Conservation (phyloP, 106 monocot genomes). For the Acanthochlamys bracteata region DNA sequence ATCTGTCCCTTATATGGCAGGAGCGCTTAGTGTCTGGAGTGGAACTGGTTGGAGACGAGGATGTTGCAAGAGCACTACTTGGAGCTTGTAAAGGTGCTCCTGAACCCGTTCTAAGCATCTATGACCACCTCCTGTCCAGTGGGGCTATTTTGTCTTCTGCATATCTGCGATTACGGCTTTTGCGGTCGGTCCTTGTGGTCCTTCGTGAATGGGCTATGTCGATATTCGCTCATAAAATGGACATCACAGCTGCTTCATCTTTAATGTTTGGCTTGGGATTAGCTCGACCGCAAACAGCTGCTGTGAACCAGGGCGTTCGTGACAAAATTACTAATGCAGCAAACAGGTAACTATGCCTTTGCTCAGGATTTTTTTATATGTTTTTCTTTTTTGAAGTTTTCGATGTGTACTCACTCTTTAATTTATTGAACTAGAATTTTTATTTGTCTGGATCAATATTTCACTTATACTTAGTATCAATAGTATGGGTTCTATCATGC, state of each 20-base stretch:
- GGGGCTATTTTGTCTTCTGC: slow-evolving; percentile 64
- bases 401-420: not conserved
- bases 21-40: slow-evolving; percentile 54
- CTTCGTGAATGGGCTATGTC: slow-evolving; percentile 88
- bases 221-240: slow-evolving; percentile 32
- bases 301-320: slow-evolving; percentile 49
- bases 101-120: slow-evolving; percentile 64
- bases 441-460: too few species aligned
- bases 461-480: too few species aligned
- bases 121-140: slow-evolving; percentile 75
- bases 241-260: slow-evolving; percentile 37
- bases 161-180: slow-evolving; percentile 58
- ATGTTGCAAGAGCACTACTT: slow-evolving; percentile 89
- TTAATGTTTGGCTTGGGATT: slow-evolving; percentile 34
- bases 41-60: slow-evolving; percentile 86
- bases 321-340: slow-evolving; percentile 81
- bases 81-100: slow-evolving; percentile 65
- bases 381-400: not conserved
- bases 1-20: slow-evolving; percentile 20
- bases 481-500: too few species aligned
- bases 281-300: slow-evolving; percentile 22
- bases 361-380: too few species aligned
- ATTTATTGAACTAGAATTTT: not conserved
- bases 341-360: too few species aligned
- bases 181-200: slow-evolving; percentile 63